Conservation (phyloP, 108 stramenopile genomes). For the Nannochloropsis granulata region DNA sequence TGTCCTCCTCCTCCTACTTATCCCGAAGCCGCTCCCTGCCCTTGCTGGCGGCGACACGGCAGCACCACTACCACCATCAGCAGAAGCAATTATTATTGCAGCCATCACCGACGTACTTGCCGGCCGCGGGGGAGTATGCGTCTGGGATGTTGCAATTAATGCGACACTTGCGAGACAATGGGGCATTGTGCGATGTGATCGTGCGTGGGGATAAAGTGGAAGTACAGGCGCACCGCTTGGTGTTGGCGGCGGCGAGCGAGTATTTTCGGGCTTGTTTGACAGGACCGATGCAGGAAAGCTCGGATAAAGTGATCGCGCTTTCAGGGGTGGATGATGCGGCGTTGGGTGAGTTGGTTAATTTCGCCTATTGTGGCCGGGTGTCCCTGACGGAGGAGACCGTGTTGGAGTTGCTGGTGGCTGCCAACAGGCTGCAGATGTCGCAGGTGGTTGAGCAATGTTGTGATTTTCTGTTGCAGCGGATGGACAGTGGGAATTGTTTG, state of each 20-base stretch:
- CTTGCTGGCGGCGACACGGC: not conserved
- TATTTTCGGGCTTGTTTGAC: not conserved
- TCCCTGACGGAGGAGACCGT: not conserved
- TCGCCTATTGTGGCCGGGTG: not conserved
- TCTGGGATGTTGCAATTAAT: not conserved
- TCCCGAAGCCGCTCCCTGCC: not conserved
- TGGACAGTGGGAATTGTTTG: not conserved
- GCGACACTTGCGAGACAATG: not conserved
- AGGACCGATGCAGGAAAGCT: constrained; percentile 1
- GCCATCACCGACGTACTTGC: not conserved
- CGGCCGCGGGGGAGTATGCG: not conserved
- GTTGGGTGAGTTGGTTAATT: not conserved
- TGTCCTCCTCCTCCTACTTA: not conserved
- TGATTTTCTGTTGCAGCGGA: not conserved
- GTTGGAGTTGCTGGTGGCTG: not conserved
- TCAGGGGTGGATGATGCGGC: not conserved
- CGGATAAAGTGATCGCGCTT: not conserved
- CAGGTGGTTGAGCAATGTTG: not conserved
- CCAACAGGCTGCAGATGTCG: not conserved
- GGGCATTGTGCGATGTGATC: not conserved
- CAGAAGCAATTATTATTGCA: not conserved
- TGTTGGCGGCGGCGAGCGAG: not conserved
- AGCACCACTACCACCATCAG: not conserved
- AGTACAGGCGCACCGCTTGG: not conserved
- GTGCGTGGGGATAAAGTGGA: not conserved